These are phyloP conservation scores for Orbilia quercus DNA, from an alignment of 2,329 filamentous ascomycete species.

Conservation along the genomic window DNA sequence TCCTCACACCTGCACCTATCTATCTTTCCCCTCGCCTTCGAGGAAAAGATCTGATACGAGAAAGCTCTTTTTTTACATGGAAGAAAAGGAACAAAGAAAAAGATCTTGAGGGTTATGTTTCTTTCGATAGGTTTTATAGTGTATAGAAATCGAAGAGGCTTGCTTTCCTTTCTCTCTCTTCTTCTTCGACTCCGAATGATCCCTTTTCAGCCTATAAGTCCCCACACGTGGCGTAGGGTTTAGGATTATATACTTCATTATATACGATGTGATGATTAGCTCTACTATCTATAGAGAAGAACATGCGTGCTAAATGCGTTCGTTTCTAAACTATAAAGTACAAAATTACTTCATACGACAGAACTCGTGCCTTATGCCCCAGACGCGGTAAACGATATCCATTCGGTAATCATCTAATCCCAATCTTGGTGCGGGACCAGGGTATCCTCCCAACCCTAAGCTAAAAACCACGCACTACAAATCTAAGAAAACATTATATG, in stretches of 20 bases:
- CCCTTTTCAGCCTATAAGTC: not conserved
- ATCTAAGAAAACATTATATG: conserved; percentile 10
- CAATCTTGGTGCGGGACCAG: not conserved
- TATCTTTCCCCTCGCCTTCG: conserved; percentile 18
- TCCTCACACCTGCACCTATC: too few relatives aligned
- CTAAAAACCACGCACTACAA: conserved; percentile 16
- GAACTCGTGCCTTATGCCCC: not conserved
- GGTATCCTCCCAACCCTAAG: conserved; percentile 27
- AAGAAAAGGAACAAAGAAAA: conserved; percentile 22
- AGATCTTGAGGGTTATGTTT: too few relatives aligned
- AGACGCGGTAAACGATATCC: not conserved
- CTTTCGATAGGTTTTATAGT: conserved; percentile 54
- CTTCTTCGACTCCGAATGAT: conserved; percentile 17
- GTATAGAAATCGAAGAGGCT: conserved; percentile 57
- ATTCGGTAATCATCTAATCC: not conserved
- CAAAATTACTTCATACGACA: too few relatives aligned
- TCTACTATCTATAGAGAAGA: not conserved
- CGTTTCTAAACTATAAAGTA: too few relatives aligned
- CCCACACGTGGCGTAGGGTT: conserved; percentile 12
- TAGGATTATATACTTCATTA: not conserved
- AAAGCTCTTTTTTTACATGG: conserved; percentile 44
- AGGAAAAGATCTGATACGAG: conserved; percentile 23
- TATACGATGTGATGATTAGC: not conserved
- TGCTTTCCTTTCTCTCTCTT: too few relatives aligned
- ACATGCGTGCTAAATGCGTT: too few relatives aligned